Evolutionary conservation across 2,329 filamentous ascomycete genomes (phyloP).

Genomic region (Ceratocystis huliohia): DNA sequence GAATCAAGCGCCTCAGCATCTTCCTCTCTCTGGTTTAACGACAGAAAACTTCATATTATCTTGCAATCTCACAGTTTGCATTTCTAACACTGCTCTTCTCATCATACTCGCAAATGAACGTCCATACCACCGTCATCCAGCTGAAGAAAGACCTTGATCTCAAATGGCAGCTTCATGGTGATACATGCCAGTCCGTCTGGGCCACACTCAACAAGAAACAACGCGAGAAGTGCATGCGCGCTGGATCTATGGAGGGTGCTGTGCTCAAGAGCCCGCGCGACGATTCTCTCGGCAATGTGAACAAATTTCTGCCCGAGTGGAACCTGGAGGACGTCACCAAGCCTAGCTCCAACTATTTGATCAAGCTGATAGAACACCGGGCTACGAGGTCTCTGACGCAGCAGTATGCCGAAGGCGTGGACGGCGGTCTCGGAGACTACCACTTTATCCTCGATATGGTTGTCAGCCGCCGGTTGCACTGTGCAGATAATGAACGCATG

Average conservation of each 20-base stretch:
- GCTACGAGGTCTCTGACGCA: slow-evolving; percentile 27
- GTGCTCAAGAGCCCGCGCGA: slow-evolving; percentile 30
- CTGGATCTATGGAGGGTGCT: slow-evolving; percentile 26
- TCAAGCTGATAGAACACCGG: slow-evolving; percentile 31
- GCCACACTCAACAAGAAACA: slow-evolving; percentile 28
- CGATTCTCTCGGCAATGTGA: slow-evolving; percentile 28
- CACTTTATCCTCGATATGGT: slow-evolving; percentile 29
- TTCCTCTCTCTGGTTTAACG: too few relatives aligned
- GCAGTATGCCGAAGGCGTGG: slow-evolving; percentile 28
- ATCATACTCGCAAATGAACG: not conserved
- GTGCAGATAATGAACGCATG: slow-evolving; percentile 22
- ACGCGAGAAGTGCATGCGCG: slow-evolving; percentile 29
- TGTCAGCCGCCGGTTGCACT: slow-evolving; percentile 27
- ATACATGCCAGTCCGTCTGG: slow-evolving; percentile 32
- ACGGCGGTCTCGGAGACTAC: slow-evolving; percentile 29
- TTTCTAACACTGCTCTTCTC: too few relatives aligned
- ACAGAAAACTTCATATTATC: too few relatives aligned
- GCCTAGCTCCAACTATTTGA: slow-evolving; percentile 28
- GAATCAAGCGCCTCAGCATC: too few relatives aligned
- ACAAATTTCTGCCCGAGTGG: slow-evolving; percentile 33
- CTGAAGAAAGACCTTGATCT: slow-evolving; percentile 31
- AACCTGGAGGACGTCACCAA: slow-evolving; percentile 33
- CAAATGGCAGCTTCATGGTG: slow-evolving; percentile 30
- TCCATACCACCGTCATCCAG: slow-evolving; percentile 22
- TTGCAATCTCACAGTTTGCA: too few relatives aligned